Conservation (phyloP, 2,329 filamentous ascomycete species). For the Rutstroemia sp. region DNA sequence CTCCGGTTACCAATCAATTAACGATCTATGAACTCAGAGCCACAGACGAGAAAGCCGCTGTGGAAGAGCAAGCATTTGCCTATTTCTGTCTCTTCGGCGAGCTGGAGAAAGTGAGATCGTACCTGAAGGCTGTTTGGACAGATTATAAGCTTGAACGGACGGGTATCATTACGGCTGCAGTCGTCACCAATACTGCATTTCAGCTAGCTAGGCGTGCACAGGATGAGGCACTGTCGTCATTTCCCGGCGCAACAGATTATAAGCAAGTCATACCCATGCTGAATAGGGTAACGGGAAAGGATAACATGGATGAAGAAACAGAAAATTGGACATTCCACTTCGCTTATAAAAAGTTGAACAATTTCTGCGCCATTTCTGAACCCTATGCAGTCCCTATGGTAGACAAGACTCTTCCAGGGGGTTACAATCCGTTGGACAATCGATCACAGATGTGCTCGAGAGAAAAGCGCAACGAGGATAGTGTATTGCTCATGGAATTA, state of each 20-base stretch:
- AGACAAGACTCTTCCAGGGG: no score
- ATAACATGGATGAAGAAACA: not conserved
- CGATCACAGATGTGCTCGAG: not conserved
- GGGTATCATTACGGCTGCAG: conserved; percentile 11
- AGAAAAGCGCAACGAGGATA: not conserved
- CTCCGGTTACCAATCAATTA: not conserved
- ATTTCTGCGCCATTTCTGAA: conserved; percentile 3
- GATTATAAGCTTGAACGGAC: conserved; percentile 1
- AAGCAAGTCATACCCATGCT: no score
- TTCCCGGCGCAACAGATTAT: not conserved
- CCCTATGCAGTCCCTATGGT: not conserved
- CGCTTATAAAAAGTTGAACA: not conserved
- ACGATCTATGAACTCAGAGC: not conserved
- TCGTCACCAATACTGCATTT: conserved; percentile 10
- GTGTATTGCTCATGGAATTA: conserved; percentile 3
- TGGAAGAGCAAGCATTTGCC: conserved; percentile 11
- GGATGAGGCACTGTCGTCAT: not conserved
- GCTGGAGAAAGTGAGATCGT: conserved; percentile 3
- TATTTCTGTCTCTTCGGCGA: conserved; percentile 11
- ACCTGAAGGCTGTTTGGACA: conserved; percentile 2
- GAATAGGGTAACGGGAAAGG: not conserved
- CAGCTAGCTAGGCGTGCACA: conserved; percentile 8
- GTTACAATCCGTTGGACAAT: conserved; percentile 6
- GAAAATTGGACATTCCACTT: conserved; percentile 1
- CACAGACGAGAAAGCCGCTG: not conserved